Conservation (phyloP, 2,329 filamentous ascomycete genomes). For the Zarea fungicola region DNA sequence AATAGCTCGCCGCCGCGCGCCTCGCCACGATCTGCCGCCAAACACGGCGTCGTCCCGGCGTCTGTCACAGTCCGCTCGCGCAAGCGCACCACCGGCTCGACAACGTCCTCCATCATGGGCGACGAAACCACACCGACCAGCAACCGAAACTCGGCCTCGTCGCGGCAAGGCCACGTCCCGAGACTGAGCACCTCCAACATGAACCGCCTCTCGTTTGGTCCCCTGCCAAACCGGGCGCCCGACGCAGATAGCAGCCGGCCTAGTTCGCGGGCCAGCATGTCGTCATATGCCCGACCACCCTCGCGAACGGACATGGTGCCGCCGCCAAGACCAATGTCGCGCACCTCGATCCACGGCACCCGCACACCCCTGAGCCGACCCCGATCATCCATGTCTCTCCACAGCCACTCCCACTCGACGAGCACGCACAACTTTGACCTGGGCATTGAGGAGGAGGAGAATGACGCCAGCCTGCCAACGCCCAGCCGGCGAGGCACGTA, state of each 20-base stretch:
- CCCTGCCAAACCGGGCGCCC: slow-evolving; percentile 52
- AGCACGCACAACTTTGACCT: slow-evolving; percentile 53
- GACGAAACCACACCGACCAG: slow-evolving; percentile 49
- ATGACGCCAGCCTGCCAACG: slow-evolving; percentile 40
- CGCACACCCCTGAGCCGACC: slow-evolving; percentile 65
- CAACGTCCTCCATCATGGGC: slow-evolving; percentile 43
- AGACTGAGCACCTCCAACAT: slow-evolving; percentile 58
- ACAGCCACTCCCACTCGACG: slow-evolving; percentile 53
- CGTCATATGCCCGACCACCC: slow-evolving; percentile 48
- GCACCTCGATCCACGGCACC: slow-evolving; percentile 54
- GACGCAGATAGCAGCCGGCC: slow-evolving; percentile 51
- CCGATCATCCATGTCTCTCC: slow-evolving; percentile 62
- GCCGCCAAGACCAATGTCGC: slow-evolving; percentile 57
- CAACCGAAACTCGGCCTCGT: slow-evolving; percentile 30
- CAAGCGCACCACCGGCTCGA: slow-evolving; percentile 60
- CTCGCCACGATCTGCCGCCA: slow-evolving; percentile 63
- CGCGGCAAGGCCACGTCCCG: slow-evolving; percentile 46
- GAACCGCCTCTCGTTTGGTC: slow-evolving; percentile 59
- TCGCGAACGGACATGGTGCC: slow-evolving; percentile 51
- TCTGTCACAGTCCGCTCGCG: slow-evolving; percentile 62
- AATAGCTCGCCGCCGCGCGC: slow-evolving; percentile 69
- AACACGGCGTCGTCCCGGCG: slow-evolving; percentile 43
- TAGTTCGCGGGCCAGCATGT: slow-evolving; percentile 64
- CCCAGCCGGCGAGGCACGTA: slow-evolving; percentile 52
- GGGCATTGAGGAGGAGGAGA: slow-evolving; percentile 39